A percentile compares a stretch with the other conserved stretches of the same genome.
phyloP scores from a whole-genome alignment of 441 rosid genomes.

The Croton laevigatus region DNA sequence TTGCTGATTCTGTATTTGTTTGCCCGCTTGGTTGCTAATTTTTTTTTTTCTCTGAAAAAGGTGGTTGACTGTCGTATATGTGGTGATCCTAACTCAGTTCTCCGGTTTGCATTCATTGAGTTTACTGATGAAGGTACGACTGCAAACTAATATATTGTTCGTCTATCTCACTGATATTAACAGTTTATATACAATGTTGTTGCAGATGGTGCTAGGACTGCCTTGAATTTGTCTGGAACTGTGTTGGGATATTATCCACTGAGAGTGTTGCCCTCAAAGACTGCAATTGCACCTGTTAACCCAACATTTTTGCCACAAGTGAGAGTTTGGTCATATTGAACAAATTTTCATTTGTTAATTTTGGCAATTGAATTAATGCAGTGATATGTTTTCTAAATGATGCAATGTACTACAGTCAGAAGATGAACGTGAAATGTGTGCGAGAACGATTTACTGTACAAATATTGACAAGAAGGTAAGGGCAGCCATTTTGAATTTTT shows the following conservation, averaged over 20 bases:
- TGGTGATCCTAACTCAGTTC: conserved; percentile 90
- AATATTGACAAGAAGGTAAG: conserved; percentile 91
- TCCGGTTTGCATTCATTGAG: conserved; percentile 85
- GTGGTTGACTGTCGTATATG: conserved; percentile 97
- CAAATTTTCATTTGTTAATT: not conserved
- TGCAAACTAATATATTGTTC: conserved; percentile 3
- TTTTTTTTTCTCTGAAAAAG: conserved; percentile 29
- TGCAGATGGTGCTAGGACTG: conserved; percentile 85
- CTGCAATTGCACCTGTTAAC: conserved; percentile 98
- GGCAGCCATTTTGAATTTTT: conserved; percentile 4
- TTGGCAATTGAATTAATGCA: not conserved
- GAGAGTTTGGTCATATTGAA: not conserved
- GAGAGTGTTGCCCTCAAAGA: conserved; percentile 90
- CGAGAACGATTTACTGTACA: conserved; percentile 92
- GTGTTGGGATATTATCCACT: conserved; percentile 90
- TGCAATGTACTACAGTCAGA: conserved; percentile 70
- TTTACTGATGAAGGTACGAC: conserved; percentile 73
- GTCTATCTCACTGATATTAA: not conserved
- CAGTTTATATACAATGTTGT: conserved; percentile 18
- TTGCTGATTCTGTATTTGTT: conserved; percentile 1
- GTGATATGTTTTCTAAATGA: conserved; percentile 21
- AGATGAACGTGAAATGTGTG: conserved; percentile 96
- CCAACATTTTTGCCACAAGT: conserved; percentile 80
- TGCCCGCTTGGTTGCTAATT: conserved; percentile 9
- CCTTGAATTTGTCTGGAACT: conserved; percentile 79